Evolutionary conservation across 2,329 filamentous ascomycete species (phyloP), one percentile per base, ranked within the genome.

Genomic region (Microdochium paspali): DNA sequence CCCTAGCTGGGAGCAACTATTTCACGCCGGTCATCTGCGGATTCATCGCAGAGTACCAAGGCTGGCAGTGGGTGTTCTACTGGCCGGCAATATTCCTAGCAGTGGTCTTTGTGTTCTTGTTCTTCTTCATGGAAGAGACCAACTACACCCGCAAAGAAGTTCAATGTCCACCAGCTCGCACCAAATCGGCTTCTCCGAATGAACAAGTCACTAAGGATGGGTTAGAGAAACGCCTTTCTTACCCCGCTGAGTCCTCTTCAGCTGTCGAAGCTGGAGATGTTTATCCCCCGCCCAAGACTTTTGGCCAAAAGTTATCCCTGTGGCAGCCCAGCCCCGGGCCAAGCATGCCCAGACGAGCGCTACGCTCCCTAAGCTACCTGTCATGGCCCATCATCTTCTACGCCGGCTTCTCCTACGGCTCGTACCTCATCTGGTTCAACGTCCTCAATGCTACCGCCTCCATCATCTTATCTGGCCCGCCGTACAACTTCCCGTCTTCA

Each of bases 111-210:
- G 35, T 69, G 0, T 64, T 71, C 28, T 49, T 71, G 0, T 78
- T 81, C 55, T 63, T 82, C 49, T 75, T 82, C 54, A 75, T 80
- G 50, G 78, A 82, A 52, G 79, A 83, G 56, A 78, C 77, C 6
- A 71, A 72, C 13, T 82, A 81, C 52, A 15, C 15, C 46, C 23
- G 24, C 32, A 13, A 15, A 13, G 15, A 42, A n/a, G n/a, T 35
- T 24, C 9, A 18, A 44, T 23, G 24, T 44, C 3, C 18, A 40
- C 12, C n/a, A 9, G 10, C 35, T 18, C 18, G 13, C 18, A 18
- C 4, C 20, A 20, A 35, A 35, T 35, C 31, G 10, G 15, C 31
- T 18, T 40, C 35, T 18, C 10, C 31, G 5, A 9, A 21, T 4
- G 13, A 21, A 4, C 13, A 4, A 15, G 35, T 21, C 35, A 20